Evolutionary conservation across 2,329 filamentous ascomycete species (phyloP), one percentile per base, ranked within the genome.

Genomic region (Cladophialophora immunda): DNA sequence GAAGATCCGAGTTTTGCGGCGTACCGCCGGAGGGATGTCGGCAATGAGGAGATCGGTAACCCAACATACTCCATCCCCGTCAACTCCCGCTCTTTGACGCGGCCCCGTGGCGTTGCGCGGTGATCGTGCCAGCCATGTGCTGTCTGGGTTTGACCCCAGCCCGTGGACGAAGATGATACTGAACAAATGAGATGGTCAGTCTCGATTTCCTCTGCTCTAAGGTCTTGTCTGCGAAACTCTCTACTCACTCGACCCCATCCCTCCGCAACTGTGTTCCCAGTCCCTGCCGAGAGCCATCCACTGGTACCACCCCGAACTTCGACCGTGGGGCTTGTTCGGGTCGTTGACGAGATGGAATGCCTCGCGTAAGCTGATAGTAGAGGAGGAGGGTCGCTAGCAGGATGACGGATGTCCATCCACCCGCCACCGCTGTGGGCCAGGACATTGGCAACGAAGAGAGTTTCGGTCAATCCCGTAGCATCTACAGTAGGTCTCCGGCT

Each of bases 151-250:
- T 4, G 50, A 53, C 2, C 50, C 50, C 50, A 53, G 19, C 11
- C 50, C 50, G n/a, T 53, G 50, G 13, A 52, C 47, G 47, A 52
- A 52, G 47, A 52, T 52, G 47, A 52, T 27, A 52, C 47, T 52
- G 47, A 27, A 5, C 5, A 17, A 27, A n/a, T 25, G 15, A 27
- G 29, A 53, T 27, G 8, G 19, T 53, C 50, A 53, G 8, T 53
- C 50, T 53, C 22, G 3, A 53, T 30, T 30, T 27, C 50, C 8
- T 25, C 19, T 53, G 50, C n/a, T n/a, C 2, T n/a, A 3, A n/a
- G 15, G n/a, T 41, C 9, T 15, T n/a, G 15, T 41, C 36, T 41
- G 4, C 2, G 9, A 6, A 4, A 17, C 3, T 53, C 13, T 25
- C 19, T 25, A 27, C 50, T 53, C 29, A 53, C 50, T 53, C 50